A percentile compares a stretch with the other conserved stretches of the same genome.
These are phyloP conservation scores for Astrocystis sublimbata DNA, from an alignment of 495 filamentous ascomycete genomes.

Conservation along the genomic window DNA sequence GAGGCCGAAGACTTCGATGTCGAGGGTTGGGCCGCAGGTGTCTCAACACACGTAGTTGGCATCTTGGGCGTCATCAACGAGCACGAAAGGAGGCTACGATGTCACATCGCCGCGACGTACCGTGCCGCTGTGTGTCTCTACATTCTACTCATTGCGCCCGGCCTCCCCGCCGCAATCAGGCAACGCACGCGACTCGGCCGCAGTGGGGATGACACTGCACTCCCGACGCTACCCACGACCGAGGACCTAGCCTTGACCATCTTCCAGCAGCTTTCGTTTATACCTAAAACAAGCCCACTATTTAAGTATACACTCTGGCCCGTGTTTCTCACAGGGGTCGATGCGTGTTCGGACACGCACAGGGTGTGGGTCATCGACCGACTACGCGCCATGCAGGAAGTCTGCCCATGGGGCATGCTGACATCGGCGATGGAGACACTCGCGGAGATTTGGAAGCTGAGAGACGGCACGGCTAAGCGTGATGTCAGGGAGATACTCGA, in stretches of 20 bases:
- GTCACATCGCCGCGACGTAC: conserved; percentile 47
- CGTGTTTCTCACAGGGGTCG: conserved; percentile 57
- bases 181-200: neutral
- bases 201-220: conserved; percentile 32
- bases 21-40: conserved; percentile 38
- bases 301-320: conserved; percentile 63
- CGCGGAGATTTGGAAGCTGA: conserved; percentile 40
- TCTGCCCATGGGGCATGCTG: conserved; percentile 50
- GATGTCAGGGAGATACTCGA: conserved; percentile 8
- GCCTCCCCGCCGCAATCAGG: conserved; percentile 14
- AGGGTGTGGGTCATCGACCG: conserved; percentile 41
- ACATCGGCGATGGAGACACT: conserved; percentile 45
- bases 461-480: conserved; percentile 25
- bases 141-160: conserved; percentile 33
- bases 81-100: conserved; percentile 32
- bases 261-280: conserved; percentile 41
- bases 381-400: conserved; percentile 37
- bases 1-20: conserved; percentile 37
- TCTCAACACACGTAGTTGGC: conserved; percentile 24
- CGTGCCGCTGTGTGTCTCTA: conserved; percentile 47
- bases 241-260: conserved; percentile 47
- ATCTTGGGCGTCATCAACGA: conserved; percentile 34
- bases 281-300: conserved; percentile 47
- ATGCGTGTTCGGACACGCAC: conserved; percentile 36
- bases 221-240: conserved; percentile 39